Evolutionary conservation across 2,329 filamentous ascomycete genomes (phyloP), one percentile per base, ranked within the genome.

Genomic region (Pseudodiploospora longispora): DNA sequence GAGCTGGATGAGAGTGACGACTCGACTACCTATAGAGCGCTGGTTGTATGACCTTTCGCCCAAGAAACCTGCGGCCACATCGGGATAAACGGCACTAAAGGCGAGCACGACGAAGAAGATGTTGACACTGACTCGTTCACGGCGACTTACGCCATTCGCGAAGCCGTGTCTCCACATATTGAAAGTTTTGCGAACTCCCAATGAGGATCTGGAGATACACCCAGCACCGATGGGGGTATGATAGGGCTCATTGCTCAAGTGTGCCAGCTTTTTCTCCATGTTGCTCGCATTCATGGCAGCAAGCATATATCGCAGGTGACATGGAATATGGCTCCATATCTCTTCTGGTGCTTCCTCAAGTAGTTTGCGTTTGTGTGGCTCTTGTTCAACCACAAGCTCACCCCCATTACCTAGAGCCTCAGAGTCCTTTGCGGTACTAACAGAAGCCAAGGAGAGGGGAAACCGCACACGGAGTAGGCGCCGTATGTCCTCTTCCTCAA

Each of bases 41-140:
- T 53, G 49, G 30, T 53, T 53, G 36, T 53, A 53, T 6, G 51
- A 53, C 5, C 49, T 42, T 41, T 53, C 51, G 30, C 44, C 47
- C 6, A 53, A 44, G 31, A 52, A 47, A 4, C 49, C 51, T 4
- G 51, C 51, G 2, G 51, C 51, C 3, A 53, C 42, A 29, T 53
- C 46, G 1, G 51, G 51, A 31, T 53, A 53, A 37, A 45, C 36
- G 19, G 47, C 49, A 36, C 47, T 50, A 36, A 48, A 48, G 30
- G 44, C 46, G 29, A 53, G 51, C 34, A 53, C 46, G 10, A 47
- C 10, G 44, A 53, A 50, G 51, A 53, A 49, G 36, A 50, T 7
- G 39, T 50, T 50, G 44, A 49, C 50, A 27, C 45, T 36, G 36
- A 30, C 30, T 30, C 49, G 43, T 43, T 53, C 51, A 1, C 37